Conservation (phyloP, 2,329 filamentous ascomycete genomes). For the Ophiostoma piceae region DNA sequence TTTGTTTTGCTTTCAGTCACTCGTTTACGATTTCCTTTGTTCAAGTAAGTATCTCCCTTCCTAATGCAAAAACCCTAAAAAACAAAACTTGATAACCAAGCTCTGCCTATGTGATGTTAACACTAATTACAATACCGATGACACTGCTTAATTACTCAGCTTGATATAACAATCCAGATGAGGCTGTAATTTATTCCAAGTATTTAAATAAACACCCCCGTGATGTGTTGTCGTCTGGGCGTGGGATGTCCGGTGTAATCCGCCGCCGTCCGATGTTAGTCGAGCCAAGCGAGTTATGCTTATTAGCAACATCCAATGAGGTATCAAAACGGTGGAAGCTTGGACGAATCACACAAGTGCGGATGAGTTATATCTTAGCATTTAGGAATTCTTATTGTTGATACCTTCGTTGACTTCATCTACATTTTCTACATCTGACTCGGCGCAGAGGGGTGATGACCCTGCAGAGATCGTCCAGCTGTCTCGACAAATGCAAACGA, state of each 20-base stretch:
- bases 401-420: no score
- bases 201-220: not conserved
- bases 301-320: not conserved
- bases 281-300: not conserved
- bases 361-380: no score
- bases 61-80: no score
- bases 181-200: not conserved
- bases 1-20: no score
- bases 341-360: not conserved
- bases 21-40: no score
- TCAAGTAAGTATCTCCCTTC: no score
- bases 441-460: not conserved
- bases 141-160: not conserved
- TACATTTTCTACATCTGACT: not conserved
- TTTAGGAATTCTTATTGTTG: no score
- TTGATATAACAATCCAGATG: not conserved
- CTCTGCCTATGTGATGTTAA: no score
- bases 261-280: not conserved
- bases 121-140: no score
- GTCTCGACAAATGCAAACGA: not conserved
- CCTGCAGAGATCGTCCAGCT: not conserved
- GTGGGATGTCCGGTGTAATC: constrained; percentile 1
- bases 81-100: no score
- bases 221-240: not conserved
- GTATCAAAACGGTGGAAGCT: not conserved